Base-by-base conservation (phyloP, 192 early-diverging fungal species). In the Coemansia sp. region DNA sequence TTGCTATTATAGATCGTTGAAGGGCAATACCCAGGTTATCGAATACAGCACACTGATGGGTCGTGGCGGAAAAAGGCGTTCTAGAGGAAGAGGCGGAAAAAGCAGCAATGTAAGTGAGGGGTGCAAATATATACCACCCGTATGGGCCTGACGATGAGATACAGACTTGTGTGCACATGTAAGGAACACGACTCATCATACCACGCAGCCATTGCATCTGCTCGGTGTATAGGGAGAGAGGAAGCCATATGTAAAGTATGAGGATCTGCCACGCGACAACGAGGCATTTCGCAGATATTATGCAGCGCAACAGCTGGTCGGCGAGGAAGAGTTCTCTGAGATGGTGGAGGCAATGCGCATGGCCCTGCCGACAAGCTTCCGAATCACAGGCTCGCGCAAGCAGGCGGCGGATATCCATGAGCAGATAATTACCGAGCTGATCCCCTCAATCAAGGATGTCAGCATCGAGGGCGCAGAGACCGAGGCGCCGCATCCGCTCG, bases 331-430 rank as follows among this genome's bases (percentile, higher is more conserved):
- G 78, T 97, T 88, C 78, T 79, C 85, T 18, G 60, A 68, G 47
- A 90, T 95, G 49, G 85, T 94, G 74, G 84, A 87, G 50, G 58
- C 76, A 0, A 83, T 97, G 71, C 82, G 84, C 71, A 86, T 80
- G 30, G 79, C 81, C 18, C 85, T 99, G 49, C 97, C 97, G 7
- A 91, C 91, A 26, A 90, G 90, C 54, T 99, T 96, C 74, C 86
- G 97, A 48, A 92, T 99, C 69, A 94, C 95, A 0, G 97, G 96
- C 10, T 93, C 88, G 54, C 85, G 91, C 16, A 66, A 76, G 70
- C 74, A 82, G 65, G 74, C 74, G 14, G 59, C 63, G 64, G 83
- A 60, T 26, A 75, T 83, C 48, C 76, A 68, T 65, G 73, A 83
- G 75, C 76, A 76, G 69, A 75, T 79, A 58, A 56, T 82, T 54